These are phyloP conservation scores for Beauveria caledonica DNA, from an alignment of 2,329 filamentous ascomycete genomes.

Conservation along the genomic window DNA sequence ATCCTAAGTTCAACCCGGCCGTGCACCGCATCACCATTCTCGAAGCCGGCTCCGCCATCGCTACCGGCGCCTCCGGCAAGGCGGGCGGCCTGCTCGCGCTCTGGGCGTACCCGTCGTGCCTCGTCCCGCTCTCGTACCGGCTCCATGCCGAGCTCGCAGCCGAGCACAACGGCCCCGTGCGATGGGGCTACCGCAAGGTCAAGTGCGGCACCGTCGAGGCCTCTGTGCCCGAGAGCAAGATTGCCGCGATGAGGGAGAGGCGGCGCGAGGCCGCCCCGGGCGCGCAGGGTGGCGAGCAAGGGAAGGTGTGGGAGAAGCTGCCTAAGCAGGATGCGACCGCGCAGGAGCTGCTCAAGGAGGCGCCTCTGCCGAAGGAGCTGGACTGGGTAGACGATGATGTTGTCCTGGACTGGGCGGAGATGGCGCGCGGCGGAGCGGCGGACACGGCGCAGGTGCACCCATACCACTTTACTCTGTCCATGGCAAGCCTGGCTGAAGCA, in stretches of 20 bases:
- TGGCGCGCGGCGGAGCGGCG: constrained; percentile 59
- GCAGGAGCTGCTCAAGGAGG: constrained; percentile 40
- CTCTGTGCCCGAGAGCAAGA: constrained; percentile 22
- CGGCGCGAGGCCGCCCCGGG: background rate
- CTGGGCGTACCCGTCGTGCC: constrained; percentile 80
- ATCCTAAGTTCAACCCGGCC: constrained; percentile 67
- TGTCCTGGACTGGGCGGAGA: constrained; percentile 65
- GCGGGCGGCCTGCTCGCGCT: constrained; percentile 82
- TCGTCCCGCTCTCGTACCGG: constrained; percentile 79
- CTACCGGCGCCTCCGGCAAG: constrained; percentile 89
- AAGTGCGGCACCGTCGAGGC: constrained; percentile 56
- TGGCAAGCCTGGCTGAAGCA: constrained; percentile 66
- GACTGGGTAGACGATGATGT: constrained; percentile 72
- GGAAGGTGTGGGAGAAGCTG: constrained; percentile 51
- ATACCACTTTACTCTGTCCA: constrained; percentile 77
- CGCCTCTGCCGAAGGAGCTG: constrained; percentile 64
- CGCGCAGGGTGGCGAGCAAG: constrained; percentile 21
- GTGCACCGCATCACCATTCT: constrained; percentile 76
- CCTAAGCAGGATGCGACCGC: constrained; percentile 50
- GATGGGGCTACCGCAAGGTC: constrained; percentile 81
- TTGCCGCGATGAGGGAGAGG: background rate
- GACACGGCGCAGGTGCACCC: constrained; percentile 94
- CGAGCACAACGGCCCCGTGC: constrained; percentile 66
- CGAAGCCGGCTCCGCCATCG: constrained; percentile 74
- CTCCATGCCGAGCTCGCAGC: constrained; percentile 78